These are phyloP conservation scores for Metarhizium album DNA, from an alignment of 2,329 filamentous ascomycete genomes.

Conservation along the genomic window DNA sequence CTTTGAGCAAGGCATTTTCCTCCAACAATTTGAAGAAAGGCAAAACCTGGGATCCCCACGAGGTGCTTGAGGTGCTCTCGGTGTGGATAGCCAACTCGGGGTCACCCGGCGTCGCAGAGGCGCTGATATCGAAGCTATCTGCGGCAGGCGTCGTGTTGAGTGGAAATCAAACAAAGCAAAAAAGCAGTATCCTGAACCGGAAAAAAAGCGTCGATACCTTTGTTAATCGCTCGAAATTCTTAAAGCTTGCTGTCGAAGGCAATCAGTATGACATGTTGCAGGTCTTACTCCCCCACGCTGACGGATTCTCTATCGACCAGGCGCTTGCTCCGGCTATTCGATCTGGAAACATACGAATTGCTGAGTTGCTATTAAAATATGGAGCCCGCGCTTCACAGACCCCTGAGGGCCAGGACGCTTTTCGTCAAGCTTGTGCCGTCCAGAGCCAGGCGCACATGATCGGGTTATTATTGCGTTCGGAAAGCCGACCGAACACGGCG, in stretches of 20 bases:
- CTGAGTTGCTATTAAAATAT: slow-evolving; percentile 37
- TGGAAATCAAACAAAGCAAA: slow-evolving; percentile 32
- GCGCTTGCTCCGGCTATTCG: slow-evolving; percentile 39
- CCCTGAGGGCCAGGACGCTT: slow-evolving; percentile 40
- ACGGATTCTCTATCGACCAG: slow-evolving; percentile 37
- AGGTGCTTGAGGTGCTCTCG: slow-evolving; percentile 41
- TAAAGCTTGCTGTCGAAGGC: slow-evolving; percentile 40
- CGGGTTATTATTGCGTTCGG: slow-evolving; percentile 36
- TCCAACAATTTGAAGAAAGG: slow-evolving; percentile 30
- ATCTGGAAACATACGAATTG: slow-evolving; percentile 29
- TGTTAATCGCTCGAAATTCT: slow-evolving; percentile 36
- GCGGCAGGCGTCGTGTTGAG: slow-evolving; percentile 40
- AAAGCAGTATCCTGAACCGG: slow-evolving; percentile 35
- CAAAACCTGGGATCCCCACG: slow-evolving; percentile 40
- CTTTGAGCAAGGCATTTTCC: slow-evolving; percentile 28
- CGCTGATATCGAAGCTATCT: slow-evolving; percentile 38
- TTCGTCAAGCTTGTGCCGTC: slow-evolving; percentile 37
- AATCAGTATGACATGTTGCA: slow-evolving; percentile 41
- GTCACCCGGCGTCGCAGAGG: slow-evolving; percentile 44
- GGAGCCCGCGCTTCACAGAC: slow-evolving; percentile 38
- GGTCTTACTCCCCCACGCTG: slow-evolving; percentile 42
- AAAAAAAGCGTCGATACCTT: slow-evolving; percentile 39
- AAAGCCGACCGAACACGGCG: slow-evolving; percentile 31
- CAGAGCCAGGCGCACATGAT: slow-evolving; percentile 36
- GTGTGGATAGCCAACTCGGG: slow-evolving; percentile 38